Percentiles rank a stretch among this genome's conserved stretches.
These are phyloP conservation scores for Ajuga reptans DNA, from an alignment of 305 asterid species.

Conservation along the genomic window DNA sequence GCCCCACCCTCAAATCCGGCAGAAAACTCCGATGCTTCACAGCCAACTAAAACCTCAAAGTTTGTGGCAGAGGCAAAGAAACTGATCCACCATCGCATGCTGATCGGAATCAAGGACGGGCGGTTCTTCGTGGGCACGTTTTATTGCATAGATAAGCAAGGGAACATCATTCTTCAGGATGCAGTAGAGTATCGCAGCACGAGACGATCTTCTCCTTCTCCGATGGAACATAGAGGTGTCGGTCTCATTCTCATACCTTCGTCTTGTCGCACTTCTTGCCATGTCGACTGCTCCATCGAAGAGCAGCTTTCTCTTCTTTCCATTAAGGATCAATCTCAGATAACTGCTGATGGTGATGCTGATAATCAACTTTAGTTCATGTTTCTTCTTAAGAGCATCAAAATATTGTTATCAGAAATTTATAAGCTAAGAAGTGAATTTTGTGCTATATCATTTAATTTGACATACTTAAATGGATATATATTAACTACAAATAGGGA, in stretches of 20 bases:
- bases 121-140: constrained; percentile 70
- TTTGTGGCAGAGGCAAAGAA: constrained; percentile 44
- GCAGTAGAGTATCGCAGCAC: constrained; percentile 86
- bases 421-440: too few relatives aligned
- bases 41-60: constrained; percentile 21
- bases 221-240: constrained; percentile 76
- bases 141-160: constrained; percentile 87
- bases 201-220: constrained; percentile 57
- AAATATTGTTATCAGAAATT: too few relatives aligned
- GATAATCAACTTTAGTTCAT: too few relatives aligned
- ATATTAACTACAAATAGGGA: too few relatives aligned
- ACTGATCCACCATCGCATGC: constrained; percentile 50
- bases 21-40: constrained; percentile 21
- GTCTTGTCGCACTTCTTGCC: constrained; percentile 67
- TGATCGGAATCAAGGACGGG: constrained; percentile 74
- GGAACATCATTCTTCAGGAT: constrained; percentile 86
- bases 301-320: constrained; percentile 61
- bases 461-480: too few relatives aligned
- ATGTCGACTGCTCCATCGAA: constrained; percentile 66
- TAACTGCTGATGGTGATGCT: too few relatives aligned
- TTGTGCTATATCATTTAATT: too few relatives aligned
- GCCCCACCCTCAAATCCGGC: constrained; percentile 24
- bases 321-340: constrained; percentile 23
- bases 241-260: constrained; percentile 86
- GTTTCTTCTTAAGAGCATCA: too few relatives aligned